phyloP scores from a whole-genome alignment of 768 basidiomycete species.

The Nidula microcarpa region DNA sequence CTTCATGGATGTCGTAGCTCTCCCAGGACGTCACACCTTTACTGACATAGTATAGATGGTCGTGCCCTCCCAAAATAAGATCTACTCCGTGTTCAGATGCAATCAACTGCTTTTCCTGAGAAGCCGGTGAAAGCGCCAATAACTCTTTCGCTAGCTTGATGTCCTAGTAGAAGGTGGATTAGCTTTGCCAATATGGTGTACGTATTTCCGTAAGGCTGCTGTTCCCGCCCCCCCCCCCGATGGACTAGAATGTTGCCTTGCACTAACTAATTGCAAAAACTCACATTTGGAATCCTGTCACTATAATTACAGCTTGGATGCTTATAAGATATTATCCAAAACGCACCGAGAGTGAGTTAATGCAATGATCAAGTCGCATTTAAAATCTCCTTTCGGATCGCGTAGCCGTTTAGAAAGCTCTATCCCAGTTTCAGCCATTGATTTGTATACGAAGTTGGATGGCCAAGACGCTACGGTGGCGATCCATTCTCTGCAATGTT shows the following conservation, averaged over 20 bases:
- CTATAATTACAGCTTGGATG: background rate
- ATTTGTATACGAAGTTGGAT: slow-evolving; percentile 65
- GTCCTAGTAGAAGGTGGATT: slow-evolving; percentile 42
- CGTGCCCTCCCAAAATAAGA: slow-evolving; percentile 84
- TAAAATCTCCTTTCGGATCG: slow-evolving; percentile 62
- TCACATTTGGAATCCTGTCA: slow-evolving; percentile 46
- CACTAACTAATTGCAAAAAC: slow-evolving; percentile 3
- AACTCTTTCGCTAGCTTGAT: slow-evolving; percentile 67
- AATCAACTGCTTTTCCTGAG: slow-evolving; percentile 40
- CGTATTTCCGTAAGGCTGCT: too few relatives aligned
- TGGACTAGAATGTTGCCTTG: background rate
- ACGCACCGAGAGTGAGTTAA: slow-evolving; percentile 77
- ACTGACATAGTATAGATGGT: slow-evolving; percentile 77
- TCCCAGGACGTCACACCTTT: slow-evolving; percentile 68
- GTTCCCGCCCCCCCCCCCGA: too few relatives aligned
- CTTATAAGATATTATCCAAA: background rate
- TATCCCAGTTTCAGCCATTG: slow-evolving; percentile 72
- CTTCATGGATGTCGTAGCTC: slow-evolving; percentile 47
- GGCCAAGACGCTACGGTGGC: slow-evolving; percentile 87
- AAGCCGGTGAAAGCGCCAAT: slow-evolving; percentile 53
- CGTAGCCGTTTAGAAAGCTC: slow-evolving; percentile 72
- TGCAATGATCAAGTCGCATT: slow-evolving; percentile 81
- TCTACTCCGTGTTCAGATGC: slow-evolving; percentile 71
- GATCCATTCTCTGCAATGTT: slow-evolving; percentile 74
- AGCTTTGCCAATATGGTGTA: too few relatives aligned